phyloP scores from a whole-genome alignment of 345 rosid species.

The Gossypium stocksii region DNA sequence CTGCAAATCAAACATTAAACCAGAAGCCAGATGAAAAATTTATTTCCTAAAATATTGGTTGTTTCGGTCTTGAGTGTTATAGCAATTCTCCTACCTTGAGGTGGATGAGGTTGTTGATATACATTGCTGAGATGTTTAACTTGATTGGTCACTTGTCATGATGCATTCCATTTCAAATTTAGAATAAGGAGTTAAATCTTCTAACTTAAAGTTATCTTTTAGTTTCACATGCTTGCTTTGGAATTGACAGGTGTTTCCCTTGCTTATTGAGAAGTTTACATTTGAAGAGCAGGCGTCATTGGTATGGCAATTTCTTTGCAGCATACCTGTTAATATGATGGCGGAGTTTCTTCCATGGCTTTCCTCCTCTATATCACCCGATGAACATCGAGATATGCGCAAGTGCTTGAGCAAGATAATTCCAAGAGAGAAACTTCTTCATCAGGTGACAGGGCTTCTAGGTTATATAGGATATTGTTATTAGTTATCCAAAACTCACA shows the following conservation, averaged over 20 bases:
- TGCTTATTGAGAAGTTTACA: slow-evolving; percentile 69
- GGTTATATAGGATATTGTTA: not conserved
- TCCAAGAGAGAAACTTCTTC: slow-evolving; percentile 63
- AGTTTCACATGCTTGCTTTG: slow-evolving; percentile 20
- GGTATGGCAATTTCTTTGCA: slow-evolving; percentile 84
- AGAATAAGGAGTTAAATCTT: not conserved
- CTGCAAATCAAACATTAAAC: slow-evolving; percentile 4
- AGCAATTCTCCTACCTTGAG: not conserved
- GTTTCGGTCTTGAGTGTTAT: not conserved
- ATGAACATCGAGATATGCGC: slow-evolving; percentile 54
- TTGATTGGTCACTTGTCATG: not conserved
- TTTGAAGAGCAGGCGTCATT: slow-evolving; percentile 73
- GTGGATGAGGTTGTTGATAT: slow-evolving; percentile 2
- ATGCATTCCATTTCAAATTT: not conserved
- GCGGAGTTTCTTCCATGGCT: slow-evolving; percentile 83
- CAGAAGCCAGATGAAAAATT: slow-evolving; percentile 8
- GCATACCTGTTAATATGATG: slow-evolving; percentile 77
- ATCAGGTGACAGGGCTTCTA: slow-evolving; percentile 41
- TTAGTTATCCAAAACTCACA: not conserved
- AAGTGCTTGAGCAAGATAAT: slow-evolving; percentile 61
- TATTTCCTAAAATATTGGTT: not conserved
- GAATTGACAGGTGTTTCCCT: slow-evolving; percentile 58
- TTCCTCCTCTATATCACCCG: slow-evolving; percentile 63
- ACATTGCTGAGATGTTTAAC: not conserved
- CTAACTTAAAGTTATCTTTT: slow-evolving; percentile 9